These are phyloP conservation scores for Hirsutella minnesotensis DNA, from an alignment of 2,329 filamentous ascomycete genomes.

Conservation along the genomic window DNA sequence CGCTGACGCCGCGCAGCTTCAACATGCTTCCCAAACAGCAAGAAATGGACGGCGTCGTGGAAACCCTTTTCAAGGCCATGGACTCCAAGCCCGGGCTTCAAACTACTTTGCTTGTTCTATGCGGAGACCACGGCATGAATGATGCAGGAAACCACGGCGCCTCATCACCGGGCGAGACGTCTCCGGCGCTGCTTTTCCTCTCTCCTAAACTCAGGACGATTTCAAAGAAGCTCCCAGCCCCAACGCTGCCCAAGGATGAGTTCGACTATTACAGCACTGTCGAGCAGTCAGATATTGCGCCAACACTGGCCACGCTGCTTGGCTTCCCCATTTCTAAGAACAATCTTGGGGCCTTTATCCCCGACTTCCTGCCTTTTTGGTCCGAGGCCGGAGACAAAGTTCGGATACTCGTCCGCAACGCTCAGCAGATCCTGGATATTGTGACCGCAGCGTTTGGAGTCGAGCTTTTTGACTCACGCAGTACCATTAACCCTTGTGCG, in stretches of 20 bases:
- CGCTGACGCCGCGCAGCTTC: constrained; percentile 37
- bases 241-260: constrained; percentile 49
- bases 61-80: constrained; percentile 65
- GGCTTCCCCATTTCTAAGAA: constrained; percentile 84
- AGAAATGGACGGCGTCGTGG: constrained; percentile 85
- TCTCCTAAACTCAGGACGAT: constrained; percentile 66
- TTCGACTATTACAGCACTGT: constrained; percentile 76
- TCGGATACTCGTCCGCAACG: constrained; percentile 65
- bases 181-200: constrained; percentile 81
- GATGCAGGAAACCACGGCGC: constrained; percentile 95
- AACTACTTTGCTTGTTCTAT: constrained; percentile 73
- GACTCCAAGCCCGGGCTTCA: constrained; percentile 56
- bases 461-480: constrained; percentile 26
- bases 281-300: constrained; percentile 91
- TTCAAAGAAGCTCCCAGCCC: constrained; percentile 30
- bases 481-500: constrained; percentile 24
- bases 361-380: constrained; percentile 72
- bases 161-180: constrained; percentile 87
- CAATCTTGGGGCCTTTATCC: constrained; percentile 77
- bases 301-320: constrained; percentile 75
- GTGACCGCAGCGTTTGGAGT: constrained; percentile 58
- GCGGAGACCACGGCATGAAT: constrained; percentile 98
- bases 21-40: constrained; percentile 88
- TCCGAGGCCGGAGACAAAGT: constrained; percentile 36
- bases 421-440: constrained; percentile 66